Conservation (phyloP, 306 rosid species). For the Lathyrus oleraceus region DNA sequence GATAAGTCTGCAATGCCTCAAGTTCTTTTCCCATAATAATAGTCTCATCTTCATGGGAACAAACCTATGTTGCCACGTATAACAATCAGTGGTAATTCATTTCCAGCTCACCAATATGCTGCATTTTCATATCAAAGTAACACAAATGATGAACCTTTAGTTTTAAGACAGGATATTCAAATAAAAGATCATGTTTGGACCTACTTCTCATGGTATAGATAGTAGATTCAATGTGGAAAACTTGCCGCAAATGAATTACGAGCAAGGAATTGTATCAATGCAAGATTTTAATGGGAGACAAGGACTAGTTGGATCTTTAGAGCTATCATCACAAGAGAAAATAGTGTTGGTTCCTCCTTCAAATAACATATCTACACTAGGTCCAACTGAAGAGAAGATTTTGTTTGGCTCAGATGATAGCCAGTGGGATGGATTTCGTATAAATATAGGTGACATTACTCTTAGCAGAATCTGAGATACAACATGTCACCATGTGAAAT, state of each 20-base stretch:
- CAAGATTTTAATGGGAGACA: slow-evolving; percentile 68
- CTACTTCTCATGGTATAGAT: slow-evolving; percentile 52
- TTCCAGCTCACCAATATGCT: too few relatives aligned
- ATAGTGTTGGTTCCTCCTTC: slow-evolving; percentile 55
- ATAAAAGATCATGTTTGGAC: slow-evolving; percentile 57
- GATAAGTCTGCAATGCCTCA: too few relatives aligned
- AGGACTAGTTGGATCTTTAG: slow-evolving; percentile 58
- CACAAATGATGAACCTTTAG: too few relatives aligned
- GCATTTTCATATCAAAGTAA: too few relatives aligned
- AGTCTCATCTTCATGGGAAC: too few relatives aligned
- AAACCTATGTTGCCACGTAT: too few relatives aligned
- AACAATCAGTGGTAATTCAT: too few relatives aligned
- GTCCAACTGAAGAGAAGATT: slow-evolving; percentile 95
- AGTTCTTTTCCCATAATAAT: too few relatives aligned
- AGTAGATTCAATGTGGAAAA: slow-evolving; percentile 62
- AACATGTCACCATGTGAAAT: too few relatives aligned
- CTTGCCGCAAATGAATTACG: slow-evolving; percentile 63
- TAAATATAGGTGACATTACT: slow-evolving; percentile 49
- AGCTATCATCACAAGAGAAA: slow-evolving; percentile 62
- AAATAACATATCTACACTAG: slow-evolving; percentile 68
- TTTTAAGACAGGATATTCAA: slow-evolving; percentile 66
- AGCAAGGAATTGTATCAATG: slow-evolving; percentile 58
- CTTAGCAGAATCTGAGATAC: too few relatives aligned
- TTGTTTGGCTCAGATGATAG: slow-evolving; percentile 92
- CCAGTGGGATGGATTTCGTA: slow-evolving; percentile 86